phyloP scores from a whole-genome alignment of 2,329 filamentous ascomycete genomes.

The Zymoseptoria pseudotritici region DNA sequence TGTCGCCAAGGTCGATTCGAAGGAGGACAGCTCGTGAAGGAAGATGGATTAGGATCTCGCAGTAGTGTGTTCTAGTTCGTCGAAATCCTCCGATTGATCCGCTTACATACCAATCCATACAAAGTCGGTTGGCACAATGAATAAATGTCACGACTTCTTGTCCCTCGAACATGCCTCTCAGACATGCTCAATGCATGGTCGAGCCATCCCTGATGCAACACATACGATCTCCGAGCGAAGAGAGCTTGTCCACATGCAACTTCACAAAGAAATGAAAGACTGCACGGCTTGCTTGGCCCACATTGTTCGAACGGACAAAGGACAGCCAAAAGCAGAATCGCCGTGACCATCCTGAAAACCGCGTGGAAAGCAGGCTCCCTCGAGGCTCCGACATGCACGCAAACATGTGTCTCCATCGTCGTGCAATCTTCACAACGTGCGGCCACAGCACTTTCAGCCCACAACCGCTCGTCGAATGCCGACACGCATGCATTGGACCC shows the following conservation, averaged over 20 bases:
- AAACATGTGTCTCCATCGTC: slow-evolving; percentile 39
- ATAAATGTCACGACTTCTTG: too few species aligned
- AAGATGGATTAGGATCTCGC: not conserved
- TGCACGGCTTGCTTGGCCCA: not conserved
- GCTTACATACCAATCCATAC: not conserved
- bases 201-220: not conserved
- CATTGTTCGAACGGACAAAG: not conserved
- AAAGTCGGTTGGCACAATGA: not conserved
- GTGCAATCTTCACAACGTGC: slow-evolving; percentile 37
- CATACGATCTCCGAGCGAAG: not conserved
- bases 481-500: slow-evolving; percentile 22
- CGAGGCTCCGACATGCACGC: not conserved
- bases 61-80: not conserved
- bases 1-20: not conserved
- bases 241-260: not conserved
- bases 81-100: not conserved
- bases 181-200: not conserved
- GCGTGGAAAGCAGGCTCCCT: not conserved
- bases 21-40: not conserved
- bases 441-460: slow-evolving; percentile 34
- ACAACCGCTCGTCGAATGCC: slow-evolving; percentile 31
- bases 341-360: not conserved
- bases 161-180: not conserved
- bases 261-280: not conserved
- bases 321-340: not conserved